Conservation (phyloP, 2,329 filamentous ascomycete species). For the Cercospora sojina region DNA sequence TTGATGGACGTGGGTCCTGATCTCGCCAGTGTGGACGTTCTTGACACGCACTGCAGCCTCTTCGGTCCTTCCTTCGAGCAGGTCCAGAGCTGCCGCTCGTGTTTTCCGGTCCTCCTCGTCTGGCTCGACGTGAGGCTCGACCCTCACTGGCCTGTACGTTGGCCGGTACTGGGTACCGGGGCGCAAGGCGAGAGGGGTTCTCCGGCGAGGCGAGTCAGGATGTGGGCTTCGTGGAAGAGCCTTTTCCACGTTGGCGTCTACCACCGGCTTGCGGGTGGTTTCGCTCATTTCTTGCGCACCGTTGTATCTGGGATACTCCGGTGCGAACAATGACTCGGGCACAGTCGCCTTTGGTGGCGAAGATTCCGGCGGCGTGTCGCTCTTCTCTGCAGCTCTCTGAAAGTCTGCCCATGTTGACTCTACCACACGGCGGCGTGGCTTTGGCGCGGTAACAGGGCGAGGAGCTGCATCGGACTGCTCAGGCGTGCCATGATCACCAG, state of each 20-base stretch:
- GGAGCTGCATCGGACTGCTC: background rate
- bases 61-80: background rate
- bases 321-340: background rate
- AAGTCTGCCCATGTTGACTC: background rate
- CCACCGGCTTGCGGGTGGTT: background rate
- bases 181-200: background rate
- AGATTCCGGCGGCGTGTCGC: background rate
- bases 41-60: background rate
- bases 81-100: background rate
- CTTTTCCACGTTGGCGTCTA: fast-evolving
- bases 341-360: background rate
- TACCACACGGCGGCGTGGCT: background rate
- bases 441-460: background rate
- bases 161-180: background rate
- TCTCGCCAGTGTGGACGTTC: background rate
- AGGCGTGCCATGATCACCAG: background rate
- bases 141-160: too few relatives aligned
- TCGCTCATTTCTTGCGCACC: background rate
- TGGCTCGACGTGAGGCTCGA: background rate
- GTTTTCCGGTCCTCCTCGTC: background rate
- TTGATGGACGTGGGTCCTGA: background rate
- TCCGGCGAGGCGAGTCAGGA: background rate
- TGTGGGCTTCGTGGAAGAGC: background rate
- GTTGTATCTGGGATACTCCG: background rate
- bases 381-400: background rate